These are phyloP conservation scores for Penicillium salamii DNA, from an alignment of 495 filamentous ascomycete species.

Conservation along the genomic window DNA sequence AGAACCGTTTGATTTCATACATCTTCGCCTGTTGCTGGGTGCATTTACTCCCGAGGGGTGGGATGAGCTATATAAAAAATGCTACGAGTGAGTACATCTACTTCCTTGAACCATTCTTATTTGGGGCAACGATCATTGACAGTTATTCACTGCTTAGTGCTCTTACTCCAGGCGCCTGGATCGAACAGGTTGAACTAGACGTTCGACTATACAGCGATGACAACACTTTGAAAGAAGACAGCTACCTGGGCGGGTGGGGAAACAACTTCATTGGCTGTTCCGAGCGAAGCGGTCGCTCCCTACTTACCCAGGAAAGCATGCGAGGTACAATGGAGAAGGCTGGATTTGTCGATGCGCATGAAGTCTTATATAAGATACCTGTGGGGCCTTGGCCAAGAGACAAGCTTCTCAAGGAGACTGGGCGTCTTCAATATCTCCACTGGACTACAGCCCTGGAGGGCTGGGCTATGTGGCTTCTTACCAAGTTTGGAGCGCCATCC, in stretches of 20 bases:
- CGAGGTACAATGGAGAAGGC: conserved; percentile 17
- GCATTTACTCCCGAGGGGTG: conserved; percentile 22
- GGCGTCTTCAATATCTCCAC: conserved; percentile 56
- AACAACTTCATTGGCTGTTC: conserved; percentile 19
- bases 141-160: conserved; percentile 2
- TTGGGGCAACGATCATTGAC: not conserved
- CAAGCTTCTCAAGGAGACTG: conserved; percentile 60
- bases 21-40: conserved; percentile 18
- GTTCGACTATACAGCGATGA: conserved; percentile 41
- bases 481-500: conserved; percentile 5
- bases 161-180: conserved; percentile 48
- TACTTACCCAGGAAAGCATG: conserved; percentile 16
- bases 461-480: conserved; percentile 17
- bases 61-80: conserved; percentile 23
- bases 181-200: conserved; percentile 52
- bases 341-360: conserved; percentile 29
- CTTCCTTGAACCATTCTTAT: not conserved
- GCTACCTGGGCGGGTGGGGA: conserved; percentile 19
- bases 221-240: conserved; percentile 26
- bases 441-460: conserved; percentile 37
- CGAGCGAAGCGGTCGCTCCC: conserved; percentile 10
- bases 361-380: conserved; percentile 55
- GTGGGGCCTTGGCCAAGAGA: conserved; percentile 64
- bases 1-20: conserved; percentile 27
- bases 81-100: conserved; percentile 24